Evolutionary conservation across 2,329 filamentous ascomycete species (phyloP), one percentile per base, ranked within the genome.

Genomic region (Ramularia endophylla): DNA sequence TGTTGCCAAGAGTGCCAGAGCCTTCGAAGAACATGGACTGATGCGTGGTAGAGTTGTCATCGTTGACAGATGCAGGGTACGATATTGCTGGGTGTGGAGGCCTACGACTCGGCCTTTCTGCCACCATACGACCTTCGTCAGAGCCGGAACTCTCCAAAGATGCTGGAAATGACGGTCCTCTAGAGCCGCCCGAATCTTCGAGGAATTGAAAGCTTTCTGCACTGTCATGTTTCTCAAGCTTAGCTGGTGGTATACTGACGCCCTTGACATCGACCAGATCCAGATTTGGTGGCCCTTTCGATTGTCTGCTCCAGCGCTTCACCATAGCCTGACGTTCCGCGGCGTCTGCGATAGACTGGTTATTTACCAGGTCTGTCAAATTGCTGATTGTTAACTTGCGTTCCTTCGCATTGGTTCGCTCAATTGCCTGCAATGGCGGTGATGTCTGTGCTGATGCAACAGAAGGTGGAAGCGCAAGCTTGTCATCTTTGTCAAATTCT

Each of bases 131-230:
- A 28, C 44, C n/a, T 11, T 41, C 38, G 8, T 36, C 44, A n/a
- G 58, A 58, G 16, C 38, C 30, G 17, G 46, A 47, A 43, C 53
- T 58, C 11, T 56, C 66, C 29, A 73, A 71, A 0, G 76, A 78
- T 19, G 67, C 70, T 15, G 70, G 71, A 25, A 74, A 63, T 3
- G 75, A 80, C 40, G 69, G 68, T 5, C 67, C 68, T 38, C 74
- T 68, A 5, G 77, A 81, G 44, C 75, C 74, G 1, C 74, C 74
- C 8, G 77, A 78, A n/a, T 74, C 73, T 28, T 76, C 79, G 48
- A 81, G 79, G 72, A 81, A 80, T 16, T 71, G 66, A 50, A 81
- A 80, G 56, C 77, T 81, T 47, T 81, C 78, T 5, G 72, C 69
- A 17, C 77, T 81, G 50, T 78, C 71, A 51, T 77, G 74, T 27